Conservation (phyloP, 1,284 basidiomycete species). For the Apiotrichum domesticum region DNA sequence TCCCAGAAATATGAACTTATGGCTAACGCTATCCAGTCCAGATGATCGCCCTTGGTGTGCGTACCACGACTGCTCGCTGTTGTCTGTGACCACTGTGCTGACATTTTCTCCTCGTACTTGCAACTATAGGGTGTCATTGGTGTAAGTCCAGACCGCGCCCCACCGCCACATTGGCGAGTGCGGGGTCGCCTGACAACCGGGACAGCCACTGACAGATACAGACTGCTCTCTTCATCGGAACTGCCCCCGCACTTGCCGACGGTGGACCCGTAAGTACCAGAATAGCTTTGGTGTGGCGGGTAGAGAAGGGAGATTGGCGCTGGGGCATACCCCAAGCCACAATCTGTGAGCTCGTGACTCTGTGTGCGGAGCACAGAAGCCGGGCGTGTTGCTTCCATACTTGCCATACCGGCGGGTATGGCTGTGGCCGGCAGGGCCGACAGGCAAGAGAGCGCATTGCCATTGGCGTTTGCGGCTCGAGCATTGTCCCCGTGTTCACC, state of each 20-base stretch:
- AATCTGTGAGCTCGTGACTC: too few species aligned
- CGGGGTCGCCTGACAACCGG: background rate
- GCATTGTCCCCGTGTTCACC: too few species aligned
- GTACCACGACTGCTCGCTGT: background rate
- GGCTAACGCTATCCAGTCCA: conserved; percentile 9
- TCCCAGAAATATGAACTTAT: background rate
- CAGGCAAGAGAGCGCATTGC: too few species aligned
- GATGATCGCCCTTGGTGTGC: conserved; percentile 18
- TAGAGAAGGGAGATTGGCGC: too few species aligned
- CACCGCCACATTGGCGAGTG: background rate
- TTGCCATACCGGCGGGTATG: too few species aligned
- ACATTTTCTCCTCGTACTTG: background rate
- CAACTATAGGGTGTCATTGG: conserved; percentile 12
- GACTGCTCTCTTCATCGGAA: conserved; percentile 17
- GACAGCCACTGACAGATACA: background rate
- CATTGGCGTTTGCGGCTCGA: too few species aligned
- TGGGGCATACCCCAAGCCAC: too few species aligned
- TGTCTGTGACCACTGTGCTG: background rate
- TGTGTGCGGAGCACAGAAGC: too few species aligned
- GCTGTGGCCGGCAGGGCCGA: too few species aligned
- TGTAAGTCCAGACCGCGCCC: background rate
- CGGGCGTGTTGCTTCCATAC: too few species aligned
- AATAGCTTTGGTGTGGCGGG: too few species aligned
- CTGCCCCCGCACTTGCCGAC: conserved; percentile 21
- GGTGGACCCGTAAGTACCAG: conserved; percentile 43